Percentiles rank a stretch among this genome's conserved stretches.
phyloP scores from a whole-genome alignment of 768 basidiomycete genomes.

The Lentinula sp. region DNA sequence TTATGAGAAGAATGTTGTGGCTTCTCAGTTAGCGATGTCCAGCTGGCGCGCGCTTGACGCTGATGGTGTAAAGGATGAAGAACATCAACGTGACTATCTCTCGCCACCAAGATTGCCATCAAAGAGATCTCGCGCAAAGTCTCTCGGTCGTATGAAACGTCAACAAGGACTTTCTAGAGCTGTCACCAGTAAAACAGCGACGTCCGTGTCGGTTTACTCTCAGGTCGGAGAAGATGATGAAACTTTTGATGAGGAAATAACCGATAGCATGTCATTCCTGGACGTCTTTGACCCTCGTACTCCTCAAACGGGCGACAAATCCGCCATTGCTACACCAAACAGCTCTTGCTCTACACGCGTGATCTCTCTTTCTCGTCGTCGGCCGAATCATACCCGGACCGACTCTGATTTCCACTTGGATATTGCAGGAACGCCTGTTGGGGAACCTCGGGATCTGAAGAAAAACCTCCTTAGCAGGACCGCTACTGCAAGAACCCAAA shows the following conservation, averaged over 20 bases:
- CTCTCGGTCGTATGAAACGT: background rate
- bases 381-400: background rate
- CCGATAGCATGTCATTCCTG: conserved; percentile 4
- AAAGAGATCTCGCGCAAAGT: background rate
- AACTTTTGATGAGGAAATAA: background rate
- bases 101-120: background rate
- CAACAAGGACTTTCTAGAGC: background rate
- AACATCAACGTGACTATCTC: background rate
- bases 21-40: background rate
- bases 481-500: background rate
- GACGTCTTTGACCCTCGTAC: conserved; percentile 8
- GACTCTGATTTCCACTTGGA: conserved; percentile 3
- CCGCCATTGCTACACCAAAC: background rate
- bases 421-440: background rate
- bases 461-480: background rate
- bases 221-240: conserved; percentile 10
- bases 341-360: background rate
- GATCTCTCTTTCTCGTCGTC: conserved; percentile 8
- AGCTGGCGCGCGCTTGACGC: background rate
- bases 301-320: background rate
- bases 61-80: background rate
- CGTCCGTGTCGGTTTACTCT: conserved; percentile 10
- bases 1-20: background rate
- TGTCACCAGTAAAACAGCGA: conserved; percentile 7
- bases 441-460: background rate